Conservation (phyloP, 2,329 filamentous ascomycete species). For the Trichoderma breve region DNA sequence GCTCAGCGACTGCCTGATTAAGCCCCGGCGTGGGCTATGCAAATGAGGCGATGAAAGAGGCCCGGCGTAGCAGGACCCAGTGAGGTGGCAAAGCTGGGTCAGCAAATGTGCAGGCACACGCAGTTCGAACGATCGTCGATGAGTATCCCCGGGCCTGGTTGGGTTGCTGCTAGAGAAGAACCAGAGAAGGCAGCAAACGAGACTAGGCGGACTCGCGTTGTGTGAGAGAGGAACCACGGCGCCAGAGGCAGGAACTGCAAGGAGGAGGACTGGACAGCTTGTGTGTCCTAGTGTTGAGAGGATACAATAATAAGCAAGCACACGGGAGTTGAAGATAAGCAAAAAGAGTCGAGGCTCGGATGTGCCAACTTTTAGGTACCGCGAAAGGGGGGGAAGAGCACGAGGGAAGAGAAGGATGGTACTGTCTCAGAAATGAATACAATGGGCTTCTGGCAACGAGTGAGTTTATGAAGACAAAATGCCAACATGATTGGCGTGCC, state of each 20-base stretch:
- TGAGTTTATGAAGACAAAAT: constrained; percentile 32
- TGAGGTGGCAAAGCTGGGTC: constrained; percentile 19
- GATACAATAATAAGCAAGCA: neutral
- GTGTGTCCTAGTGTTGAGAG: constrained; percentile 6
- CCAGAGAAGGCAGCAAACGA: neutral
- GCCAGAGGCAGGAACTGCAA: neutral
- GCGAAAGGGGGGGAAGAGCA: constrained; percentile 10
- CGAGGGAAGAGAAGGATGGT: constrained; percentile 19
- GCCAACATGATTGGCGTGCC: constrained; percentile 37
- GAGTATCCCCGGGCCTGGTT: neutral
- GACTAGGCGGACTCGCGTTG: neutral
- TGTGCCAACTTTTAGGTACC: neutral
- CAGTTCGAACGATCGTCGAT: neutral
- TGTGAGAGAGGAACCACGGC: neutral
- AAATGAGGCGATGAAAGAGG: constrained; percentile 19
- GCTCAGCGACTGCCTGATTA: constrained; percentile 33
- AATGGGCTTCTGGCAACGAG: constrained; percentile 26
- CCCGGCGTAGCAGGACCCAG: constrained; percentile 10
- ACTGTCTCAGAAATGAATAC: constrained; percentile 32
- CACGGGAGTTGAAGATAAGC: neutral
- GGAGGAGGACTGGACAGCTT: neutral
- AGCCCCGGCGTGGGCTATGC: constrained; percentile 20
- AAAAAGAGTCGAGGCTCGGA: neutral
- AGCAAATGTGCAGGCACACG: constrained; percentile 11
- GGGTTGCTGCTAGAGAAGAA: neutral